Percentiles rank a stretch among this genome's conserved stretches.
Evolutionary conservation across 2,329 filamentous ascomycete genomes (phyloP).

Genomic region (Epichloe festucae): DNA sequence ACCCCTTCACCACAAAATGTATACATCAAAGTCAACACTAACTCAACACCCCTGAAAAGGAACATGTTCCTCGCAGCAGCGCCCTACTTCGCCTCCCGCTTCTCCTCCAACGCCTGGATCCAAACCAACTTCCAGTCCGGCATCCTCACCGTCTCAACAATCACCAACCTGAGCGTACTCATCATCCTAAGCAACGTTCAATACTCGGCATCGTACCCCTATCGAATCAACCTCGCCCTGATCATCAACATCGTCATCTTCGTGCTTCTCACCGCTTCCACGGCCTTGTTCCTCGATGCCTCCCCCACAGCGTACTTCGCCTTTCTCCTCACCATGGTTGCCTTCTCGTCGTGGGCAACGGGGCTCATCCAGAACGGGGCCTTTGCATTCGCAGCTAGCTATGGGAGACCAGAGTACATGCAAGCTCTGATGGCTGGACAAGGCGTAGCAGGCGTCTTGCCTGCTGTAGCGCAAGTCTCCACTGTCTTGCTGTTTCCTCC

Average conservation of each 20-base stretch:
- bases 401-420: slow-evolving; percentile 77
- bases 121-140: slow-evolving; percentile 76
- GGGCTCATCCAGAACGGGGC: slow-evolving; percentile 87
- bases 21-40: no score
- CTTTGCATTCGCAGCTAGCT: slow-evolving; percentile 81
- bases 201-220: slow-evolving; percentile 71
- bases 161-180: slow-evolving; percentile 68
- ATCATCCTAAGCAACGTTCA: slow-evolving; percentile 70
- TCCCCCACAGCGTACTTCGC: slow-evolving; percentile 59
- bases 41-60: slow-evolving; percentile 25
- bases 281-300: slow-evolving; percentile 49
- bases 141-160: slow-evolving; percentile 73
- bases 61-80: slow-evolving; percentile 97
- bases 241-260: slow-evolving; percentile 68
- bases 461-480: slow-evolving; percentile 73
- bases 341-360: slow-evolving; percentile 63
- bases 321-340: slow-evolving; percentile 75
- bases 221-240: slow-evolving; percentile 68
- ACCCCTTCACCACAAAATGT: neutral
- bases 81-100: slow-evolving; percentile 81
- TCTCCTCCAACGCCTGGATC: slow-evolving; percentile 57
- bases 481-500: slow-evolving; percentile 53
- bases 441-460: slow-evolving; percentile 80
- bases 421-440: slow-evolving; percentile 96
- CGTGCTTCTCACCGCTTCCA: slow-evolving; percentile 66